Evolutionary conservation across 1,284 basidiomycete genomes (phyloP).

Genomic region (Hymenochaete sp.): DNA sequence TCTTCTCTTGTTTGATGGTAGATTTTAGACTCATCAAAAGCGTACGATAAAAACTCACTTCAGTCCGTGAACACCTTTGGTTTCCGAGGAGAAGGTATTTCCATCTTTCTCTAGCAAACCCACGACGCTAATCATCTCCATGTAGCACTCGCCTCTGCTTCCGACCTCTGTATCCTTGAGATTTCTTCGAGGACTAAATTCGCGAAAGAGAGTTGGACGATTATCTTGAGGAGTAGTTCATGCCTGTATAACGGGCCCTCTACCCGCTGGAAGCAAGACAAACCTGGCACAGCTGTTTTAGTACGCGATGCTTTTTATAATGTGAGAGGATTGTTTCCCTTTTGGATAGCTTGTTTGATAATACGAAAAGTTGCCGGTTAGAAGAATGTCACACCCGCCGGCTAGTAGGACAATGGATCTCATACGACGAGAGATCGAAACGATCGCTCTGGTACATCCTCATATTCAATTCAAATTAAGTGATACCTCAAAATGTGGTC

Average conservation of each 20-base stretch:
- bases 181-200: constrained; percentile 61
- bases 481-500: constrained; percentile 36
- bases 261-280: constrained; percentile 60
- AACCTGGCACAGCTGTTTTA: constrained; percentile 68
- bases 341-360: constrained; percentile 13
- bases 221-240: constrained; percentile 44
- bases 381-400: constrained; percentile 58
- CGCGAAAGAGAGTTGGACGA: constrained; percentile 33
- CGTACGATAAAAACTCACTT: constrained; percentile 42
- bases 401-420: constrained; percentile 49
- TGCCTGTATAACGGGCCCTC: constrained; percentile 65
- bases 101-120: too few species aligned
- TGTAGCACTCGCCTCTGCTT: constrained; percentile 74
- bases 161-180: constrained; percentile 66
- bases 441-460: constrained; percentile 64
- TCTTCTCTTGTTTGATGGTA: not conserved
- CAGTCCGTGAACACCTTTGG: constrained; percentile 64
- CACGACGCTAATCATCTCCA: constrained; percentile 1
- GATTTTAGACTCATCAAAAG: constrained; percentile 60
- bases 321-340: constrained; percentile 35
- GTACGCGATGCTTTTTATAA: constrained; percentile 83
- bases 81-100: constrained; percentile 80
- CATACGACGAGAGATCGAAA: constrained; percentile 64
- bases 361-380: constrained; percentile 59
- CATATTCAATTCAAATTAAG: constrained; percentile 62